phyloP scores from a whole-genome alignment of 805 yeast species.

The Komagataella pastoris region DNA sequence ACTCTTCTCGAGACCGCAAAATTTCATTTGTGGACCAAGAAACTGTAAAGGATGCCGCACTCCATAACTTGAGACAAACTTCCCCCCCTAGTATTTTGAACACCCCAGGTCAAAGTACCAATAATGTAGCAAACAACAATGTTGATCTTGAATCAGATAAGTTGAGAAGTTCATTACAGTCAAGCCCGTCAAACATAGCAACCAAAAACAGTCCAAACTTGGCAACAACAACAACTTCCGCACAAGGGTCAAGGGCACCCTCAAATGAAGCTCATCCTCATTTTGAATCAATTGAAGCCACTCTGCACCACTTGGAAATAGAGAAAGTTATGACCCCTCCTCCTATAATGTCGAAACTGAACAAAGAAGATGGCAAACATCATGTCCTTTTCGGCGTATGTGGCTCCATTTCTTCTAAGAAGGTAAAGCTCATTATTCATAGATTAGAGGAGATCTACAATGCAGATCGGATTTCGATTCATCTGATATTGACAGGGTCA shows the following conservation, averaged over 20 bases:
- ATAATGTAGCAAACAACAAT: not conserved
- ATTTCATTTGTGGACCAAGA: not conserved
- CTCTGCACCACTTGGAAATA: not conserved
- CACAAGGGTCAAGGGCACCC: not conserved
- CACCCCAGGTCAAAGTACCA: not conserved
- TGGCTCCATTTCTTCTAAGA: slow-evolving; percentile 39
- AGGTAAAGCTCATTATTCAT: slow-evolving; percentile 36
- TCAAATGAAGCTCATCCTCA: not conserved
- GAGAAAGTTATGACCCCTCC: not conserved
- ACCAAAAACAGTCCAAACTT: not conserved
- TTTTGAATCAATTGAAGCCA: not conserved
- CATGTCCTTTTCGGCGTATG: slow-evolving; percentile 46
- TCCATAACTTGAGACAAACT: not conserved
- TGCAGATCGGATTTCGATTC: slow-evolving; percentile 33
- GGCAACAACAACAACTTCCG: not conserved
- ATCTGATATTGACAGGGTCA: slow-evolving; percentile 38
- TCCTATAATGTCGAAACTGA: not conserved
- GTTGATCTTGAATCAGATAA: not conserved
- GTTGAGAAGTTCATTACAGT: not conserved
- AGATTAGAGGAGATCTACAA: slow-evolving; percentile 40
- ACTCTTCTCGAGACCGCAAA: not conserved
- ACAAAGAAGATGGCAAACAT: slow-evolving; percentile 29
- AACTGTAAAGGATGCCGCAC: not conserved
- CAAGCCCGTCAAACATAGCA: not conserved
- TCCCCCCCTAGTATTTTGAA: not conserved